Evolutionary conservation across 108 stramenopile species (phyloP).

Genomic region (Cyclotella choctawhatcheeana): DNA sequence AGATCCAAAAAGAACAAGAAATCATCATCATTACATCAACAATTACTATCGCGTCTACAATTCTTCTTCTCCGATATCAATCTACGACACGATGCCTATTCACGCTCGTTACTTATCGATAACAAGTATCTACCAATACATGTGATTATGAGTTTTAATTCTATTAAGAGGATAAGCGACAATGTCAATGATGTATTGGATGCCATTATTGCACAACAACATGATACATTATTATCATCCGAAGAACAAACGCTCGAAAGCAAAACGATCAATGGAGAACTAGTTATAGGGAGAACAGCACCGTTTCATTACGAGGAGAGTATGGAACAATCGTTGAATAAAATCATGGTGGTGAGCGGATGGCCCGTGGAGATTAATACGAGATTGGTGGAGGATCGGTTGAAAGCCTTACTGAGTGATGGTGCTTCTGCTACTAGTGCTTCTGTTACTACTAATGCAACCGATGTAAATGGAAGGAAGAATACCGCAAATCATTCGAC

Average conservation of each 20-base stretch:
- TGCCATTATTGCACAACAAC: too few relatives aligned
- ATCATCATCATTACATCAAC: neutral
- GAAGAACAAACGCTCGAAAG: neutral
- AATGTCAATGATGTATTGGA: neutral
- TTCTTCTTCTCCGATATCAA: slow-evolving; percentile 50
- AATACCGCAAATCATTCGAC: too few relatives aligned
- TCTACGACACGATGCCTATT: slow-evolving; percentile 38
- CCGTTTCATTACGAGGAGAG: slow-evolving; percentile 31
- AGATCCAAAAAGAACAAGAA: neutral
- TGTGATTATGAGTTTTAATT: slow-evolving; percentile 27
- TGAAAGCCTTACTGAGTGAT: slow-evolving; percentile 12
- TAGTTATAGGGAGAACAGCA: slow-evolving; percentile 16
- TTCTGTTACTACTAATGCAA: neutral
- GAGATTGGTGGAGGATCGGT: slow-evolving; percentile 9
- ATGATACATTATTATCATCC: too few relatives aligned
- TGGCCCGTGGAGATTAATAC: slow-evolving; percentile 26
- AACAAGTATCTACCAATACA: slow-evolving; percentile 34
- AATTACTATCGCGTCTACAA: slow-evolving; percentile 17
- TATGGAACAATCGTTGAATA: slow-evolving; percentile 8
- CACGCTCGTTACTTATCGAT: slow-evolving; percentile 28
- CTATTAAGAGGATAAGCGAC: slow-evolving; percentile 16
- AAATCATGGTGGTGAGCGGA: slow-evolving; percentile 29
- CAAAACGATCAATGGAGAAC: neutral
- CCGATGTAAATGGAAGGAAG: too few relatives aligned
- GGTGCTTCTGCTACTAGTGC: neutral